These are phyloP conservation scores for Hysterangium stoloniferum DNA, from an alignment of 768 basidiomycete genomes.

Conservation along the genomic window DNA sequence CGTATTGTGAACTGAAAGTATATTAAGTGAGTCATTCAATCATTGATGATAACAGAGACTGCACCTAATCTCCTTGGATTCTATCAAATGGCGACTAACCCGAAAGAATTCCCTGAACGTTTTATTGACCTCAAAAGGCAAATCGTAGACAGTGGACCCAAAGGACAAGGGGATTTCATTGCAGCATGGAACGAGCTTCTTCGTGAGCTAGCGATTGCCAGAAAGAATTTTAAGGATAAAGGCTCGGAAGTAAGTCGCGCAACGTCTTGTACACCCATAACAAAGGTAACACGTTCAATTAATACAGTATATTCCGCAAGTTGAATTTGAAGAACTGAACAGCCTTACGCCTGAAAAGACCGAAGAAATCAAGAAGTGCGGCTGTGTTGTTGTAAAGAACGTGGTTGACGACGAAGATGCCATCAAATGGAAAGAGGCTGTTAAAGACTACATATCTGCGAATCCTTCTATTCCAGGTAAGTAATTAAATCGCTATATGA, in stretches of 20 bases:
- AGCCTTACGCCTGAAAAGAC: conserved; percentile 39
- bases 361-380: conserved; percentile 43
- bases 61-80: no score
- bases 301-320: conserved; percentile 51
- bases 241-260: conserved; percentile 40
- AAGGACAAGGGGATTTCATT: conserved; percentile 42
- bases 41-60: no score
- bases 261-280: background rate
- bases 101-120: conserved; percentile 34
- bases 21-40: no score
- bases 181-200: conserved; percentile 54
- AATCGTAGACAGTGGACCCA: conserved; percentile 39
- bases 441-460: conserved; percentile 46
- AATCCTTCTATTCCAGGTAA: conserved; percentile 53
- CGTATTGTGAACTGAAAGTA: no score
- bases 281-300: background rate
- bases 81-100: no score
- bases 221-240: conserved; percentile 35
- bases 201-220: conserved; percentile 38
- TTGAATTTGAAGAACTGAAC: conserved; percentile 47
- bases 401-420: conserved; percentile 54
- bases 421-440: conserved; percentile 45
- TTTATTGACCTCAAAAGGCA: conserved; percentile 52
- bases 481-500: conserved; percentile 4
- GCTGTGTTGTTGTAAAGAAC: conserved; percentile 53